Evolutionary conservation across 108 stramenopile genomes (phyloP).

Genomic region (Cyclotella distinguenda): DNA sequence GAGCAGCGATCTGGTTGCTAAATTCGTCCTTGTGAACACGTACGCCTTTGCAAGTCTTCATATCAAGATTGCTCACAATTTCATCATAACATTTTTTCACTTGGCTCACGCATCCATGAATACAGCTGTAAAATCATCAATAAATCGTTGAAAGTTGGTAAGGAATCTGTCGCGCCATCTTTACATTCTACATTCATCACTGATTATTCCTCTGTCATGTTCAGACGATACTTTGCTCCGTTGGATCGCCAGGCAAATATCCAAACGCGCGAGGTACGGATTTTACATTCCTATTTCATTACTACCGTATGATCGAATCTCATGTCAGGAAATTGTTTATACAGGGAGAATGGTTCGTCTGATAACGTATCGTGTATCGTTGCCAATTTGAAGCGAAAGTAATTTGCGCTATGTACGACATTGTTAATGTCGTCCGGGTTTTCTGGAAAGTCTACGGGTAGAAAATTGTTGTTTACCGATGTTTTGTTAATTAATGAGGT

Average conservation of each 20-base stretch:
- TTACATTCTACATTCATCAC: too few relatives aligned
- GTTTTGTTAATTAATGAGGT: too few relatives aligned
- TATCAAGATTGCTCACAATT: too few relatives aligned
- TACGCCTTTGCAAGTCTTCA: too few relatives aligned
- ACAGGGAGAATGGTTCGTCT: constrained; percentile 71
- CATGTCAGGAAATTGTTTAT: not conserved
- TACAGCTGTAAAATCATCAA: constrained; percentile 70
- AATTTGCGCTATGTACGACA: not conserved
- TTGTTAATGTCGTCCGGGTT: too few relatives aligned
- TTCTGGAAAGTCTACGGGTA: too few relatives aligned
- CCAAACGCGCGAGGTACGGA: constrained; percentile 66
- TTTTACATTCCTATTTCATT: not conserved
- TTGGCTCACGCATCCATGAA: not conserved
- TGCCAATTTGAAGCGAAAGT: constrained; percentile 66
- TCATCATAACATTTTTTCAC: too few relatives aligned
- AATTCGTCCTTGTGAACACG: constrained; percentile 81
- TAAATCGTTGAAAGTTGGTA: constrained; percentile 56
- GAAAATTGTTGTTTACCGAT: too few relatives aligned
- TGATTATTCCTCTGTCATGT: not conserved
- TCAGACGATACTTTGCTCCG: constrained; percentile 74
- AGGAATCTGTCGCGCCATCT: not conserved
- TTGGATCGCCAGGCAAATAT: constrained; percentile 69
- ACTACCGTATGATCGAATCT: not conserved
- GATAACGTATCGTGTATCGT: constrained; percentile 80
- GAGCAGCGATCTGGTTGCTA: constrained; percentile 83